Evolutionary conservation across 1,284 basidiomycete genomes (phyloP), one percentile per base, ranked within the genome.

Genomic region (Trichosporon asahii): DNA sequence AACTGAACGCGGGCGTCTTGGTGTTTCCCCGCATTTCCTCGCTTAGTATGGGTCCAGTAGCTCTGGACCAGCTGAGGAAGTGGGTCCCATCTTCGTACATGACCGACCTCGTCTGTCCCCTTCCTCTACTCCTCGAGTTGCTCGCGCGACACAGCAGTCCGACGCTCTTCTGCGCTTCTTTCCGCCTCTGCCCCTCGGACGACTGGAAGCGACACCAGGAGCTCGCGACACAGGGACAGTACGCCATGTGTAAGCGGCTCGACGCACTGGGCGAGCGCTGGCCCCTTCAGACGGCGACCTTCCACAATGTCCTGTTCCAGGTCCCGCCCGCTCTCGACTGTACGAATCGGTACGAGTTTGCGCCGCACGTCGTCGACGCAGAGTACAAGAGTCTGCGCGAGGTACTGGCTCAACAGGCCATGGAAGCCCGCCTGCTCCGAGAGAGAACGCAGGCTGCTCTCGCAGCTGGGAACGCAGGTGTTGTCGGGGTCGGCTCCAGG

Each of bases 231-330:
- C 23, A 33, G 6, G 77, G 76, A 3, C 70, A 73, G 64, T 78
- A 77, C 53, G 72, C 73, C 65, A 66, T 79, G 8, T 68, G 74
- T 9, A 35, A 69, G 14, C 67, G 76, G 29, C 29, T 80, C 7
- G 67, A 67, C 35, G 70, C 63, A 7, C 68, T 79, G 1, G 55
- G 68, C 2, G 66, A 68, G 21, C 37, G 64, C 6, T 76, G 73
- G 53, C 66, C 73, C 53, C 53, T 67, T 14, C 27, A 37, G 15
- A 23, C 71, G 18, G 67, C 65, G 8, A 66, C 60, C 0, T 74
- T 76, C 49, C 77, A 78, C 67, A 74, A 77, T 64, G 65, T 78
- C 33, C 75, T 77, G 18, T 74, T 75, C 67, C 79, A 80, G 66
- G 73, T 78, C 2, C 69, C 76, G 11, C 78, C 79, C 12, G 68